These are phyloP conservation scores for Calonectria henricotiae DNA, from an alignment of 2,329 filamentous ascomycete genomes.

Conservation along the genomic window DNA sequence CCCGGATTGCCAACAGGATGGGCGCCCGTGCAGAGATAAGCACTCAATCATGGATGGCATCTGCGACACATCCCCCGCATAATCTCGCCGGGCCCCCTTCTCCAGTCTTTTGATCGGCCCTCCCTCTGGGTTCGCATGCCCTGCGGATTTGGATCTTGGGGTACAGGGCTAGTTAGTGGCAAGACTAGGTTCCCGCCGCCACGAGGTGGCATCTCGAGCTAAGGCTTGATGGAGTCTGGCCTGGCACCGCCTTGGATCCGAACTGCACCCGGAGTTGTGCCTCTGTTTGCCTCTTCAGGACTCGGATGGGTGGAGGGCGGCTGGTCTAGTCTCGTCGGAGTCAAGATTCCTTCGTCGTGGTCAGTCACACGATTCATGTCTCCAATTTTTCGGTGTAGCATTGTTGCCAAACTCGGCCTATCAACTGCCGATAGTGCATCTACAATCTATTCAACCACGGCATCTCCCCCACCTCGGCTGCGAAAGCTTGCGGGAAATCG, in stretches of 20 bases:
- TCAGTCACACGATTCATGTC: constrained; percentile 26
- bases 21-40: neutral
- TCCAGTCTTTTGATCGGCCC: constrained; percentile 13
- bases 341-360: neutral
- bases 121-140: neutral
- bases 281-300: constrained; percentile 22
- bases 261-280: constrained; percentile 32
- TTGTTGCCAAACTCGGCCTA: constrained; percentile 21
- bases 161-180: constrained; percentile 20
- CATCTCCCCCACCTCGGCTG: constrained; percentile 14
- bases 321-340: constrained; percentile 17
- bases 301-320: constrained; percentile 1
- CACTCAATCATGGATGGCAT: neutral
- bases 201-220: constrained; percentile 22
- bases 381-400: constrained; percentile 26
- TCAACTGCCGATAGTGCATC: constrained; percentile 24
- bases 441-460: neutral
- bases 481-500: neutral
- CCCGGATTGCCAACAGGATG: constrained; percentile 13
- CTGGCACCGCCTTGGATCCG: constrained; percentile 22
- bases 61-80: constrained; percentile 2
- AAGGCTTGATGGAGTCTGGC: constrained; percentile 10
- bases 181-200: constrained; percentile 24
- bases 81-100: neutral
- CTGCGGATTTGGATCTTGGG: constrained; percentile 6